Conservation (phyloP, 2,329 filamentous ascomycete species). For the Tolypocladium endophyticum region DNA sequence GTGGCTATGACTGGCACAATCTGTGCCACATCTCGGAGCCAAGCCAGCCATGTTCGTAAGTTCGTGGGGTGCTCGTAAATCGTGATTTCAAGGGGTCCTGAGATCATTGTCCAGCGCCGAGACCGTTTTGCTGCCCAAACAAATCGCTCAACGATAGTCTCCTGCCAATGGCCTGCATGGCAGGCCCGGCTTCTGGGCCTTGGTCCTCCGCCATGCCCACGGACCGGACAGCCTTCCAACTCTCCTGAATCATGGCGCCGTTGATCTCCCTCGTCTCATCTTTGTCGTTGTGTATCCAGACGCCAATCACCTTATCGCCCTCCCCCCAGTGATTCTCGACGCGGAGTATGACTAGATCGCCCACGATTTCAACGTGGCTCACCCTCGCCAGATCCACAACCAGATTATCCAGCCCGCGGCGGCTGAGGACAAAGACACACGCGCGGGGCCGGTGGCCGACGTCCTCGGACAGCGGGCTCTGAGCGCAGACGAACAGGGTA, state of each 20-base stretch:
- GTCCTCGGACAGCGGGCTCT: constrained; percentile 30
- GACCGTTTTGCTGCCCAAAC: constrained; percentile 24
- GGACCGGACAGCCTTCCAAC: constrained; percentile 27
- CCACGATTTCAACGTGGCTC: constrained; percentile 52
- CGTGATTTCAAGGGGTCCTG: not conserved
- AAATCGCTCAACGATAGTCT: constrained; percentile 34
- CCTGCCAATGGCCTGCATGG: constrained; percentile 32
- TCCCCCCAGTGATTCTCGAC: constrained; percentile 23
- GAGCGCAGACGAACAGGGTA: constrained; percentile 76
- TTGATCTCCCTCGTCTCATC: constrained; percentile 32
- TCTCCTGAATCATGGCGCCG: constrained; percentile 29
- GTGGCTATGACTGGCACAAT: not conserved
- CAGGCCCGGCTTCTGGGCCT: constrained; percentile 26
- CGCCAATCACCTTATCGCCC: constrained; percentile 33
- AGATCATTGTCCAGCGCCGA: constrained; percentile 6
- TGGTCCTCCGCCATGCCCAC: constrained; percentile 16
- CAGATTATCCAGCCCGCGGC: constrained; percentile 61
- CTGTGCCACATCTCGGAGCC: not conserved
- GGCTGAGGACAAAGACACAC: constrained; percentile 64
- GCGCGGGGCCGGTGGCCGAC: constrained; percentile 25
- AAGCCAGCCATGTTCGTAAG: not conserved
- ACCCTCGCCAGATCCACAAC: constrained; percentile 52
- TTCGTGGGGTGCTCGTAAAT: not conserved
- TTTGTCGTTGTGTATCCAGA: constrained; percentile 45
- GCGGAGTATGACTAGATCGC: constrained; percentile 41